These are phyloP conservation scores for Botrytis fabae DNA, from an alignment of 2,329 filamentous ascomycete genomes.

Conservation along the genomic window DNA sequence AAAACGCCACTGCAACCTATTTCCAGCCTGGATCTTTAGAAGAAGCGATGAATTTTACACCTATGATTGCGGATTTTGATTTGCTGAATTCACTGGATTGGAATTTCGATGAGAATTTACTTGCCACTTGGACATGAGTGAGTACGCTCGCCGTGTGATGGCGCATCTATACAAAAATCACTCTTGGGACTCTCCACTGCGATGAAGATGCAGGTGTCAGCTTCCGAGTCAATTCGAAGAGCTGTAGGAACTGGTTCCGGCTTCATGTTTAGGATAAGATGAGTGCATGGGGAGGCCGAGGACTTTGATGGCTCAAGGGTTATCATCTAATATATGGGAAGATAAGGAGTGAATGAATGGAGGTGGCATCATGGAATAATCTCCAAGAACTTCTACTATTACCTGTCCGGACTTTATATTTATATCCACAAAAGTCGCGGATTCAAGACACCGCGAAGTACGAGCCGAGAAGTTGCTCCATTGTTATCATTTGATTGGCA, in stretches of 20 bases:
- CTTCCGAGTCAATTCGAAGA: too few relatives aligned
- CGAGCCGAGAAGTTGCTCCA: neutral
- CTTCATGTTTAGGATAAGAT: neutral
- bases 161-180: neutral
- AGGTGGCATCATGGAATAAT: neutral
- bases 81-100: constrained; percentile 30
- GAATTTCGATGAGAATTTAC: constrained; percentile 26
- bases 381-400: neutral
- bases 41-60: constrained; percentile 20
- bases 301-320: too few relatives aligned
- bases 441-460: too few relatives aligned
- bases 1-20: constrained; percentile 13
- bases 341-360: neutral
- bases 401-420: neutral
- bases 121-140: constrained; percentile 12
- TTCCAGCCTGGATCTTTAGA: constrained; percentile 9
- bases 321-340: neutral
- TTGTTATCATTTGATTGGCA: neutral
- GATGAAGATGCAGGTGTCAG: neutral
- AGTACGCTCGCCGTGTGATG: neutral
- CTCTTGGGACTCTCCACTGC: neutral
- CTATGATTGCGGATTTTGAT: constrained; percentile 26
- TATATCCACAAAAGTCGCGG: too few relatives aligned
- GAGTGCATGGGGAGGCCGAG: neutral
- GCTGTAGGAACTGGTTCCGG: too few relatives aligned